A percentile compares a stretch with the other conserved stretches of the same genome.
phyloP scores from a whole-genome alignment of 2,329 filamentous ascomycete genomes.

The Ilyonectria mors-panacis region DNA sequence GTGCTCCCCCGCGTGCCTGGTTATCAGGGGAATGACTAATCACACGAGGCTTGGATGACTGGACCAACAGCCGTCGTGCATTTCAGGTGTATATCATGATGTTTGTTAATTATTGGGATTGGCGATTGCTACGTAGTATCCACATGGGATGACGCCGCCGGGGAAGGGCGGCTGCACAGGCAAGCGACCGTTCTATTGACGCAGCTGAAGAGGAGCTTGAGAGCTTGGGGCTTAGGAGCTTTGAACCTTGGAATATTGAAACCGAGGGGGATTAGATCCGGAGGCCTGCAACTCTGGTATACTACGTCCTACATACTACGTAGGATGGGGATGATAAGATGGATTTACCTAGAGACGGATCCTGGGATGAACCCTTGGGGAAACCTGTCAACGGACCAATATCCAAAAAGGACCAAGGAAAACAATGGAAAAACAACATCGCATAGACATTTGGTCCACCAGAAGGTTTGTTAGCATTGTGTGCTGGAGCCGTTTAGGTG shows the following conservation, averaged over 20 bases:
- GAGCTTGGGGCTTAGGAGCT: background rate
- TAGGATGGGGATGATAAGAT: background rate
- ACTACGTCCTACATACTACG: background rate
- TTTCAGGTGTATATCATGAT: constrained; percentile 3
- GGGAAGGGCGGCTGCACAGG: background rate
- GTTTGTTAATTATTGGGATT: constrained; percentile 6
- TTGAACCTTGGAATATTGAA: constrained; percentile 13
- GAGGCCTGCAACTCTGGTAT: background rate
- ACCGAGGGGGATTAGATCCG: constrained; percentile 3
- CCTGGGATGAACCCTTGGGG: background rate
- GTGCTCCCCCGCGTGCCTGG: background rate
- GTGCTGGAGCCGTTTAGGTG: background rate
- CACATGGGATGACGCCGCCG: constrained; percentile 16
- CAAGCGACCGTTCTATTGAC: constrained; percentile 10
- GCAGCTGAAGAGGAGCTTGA: constrained; percentile 8
- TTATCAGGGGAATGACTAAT: background rate
- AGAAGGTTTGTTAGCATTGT: background rate
- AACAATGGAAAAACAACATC: background rate
- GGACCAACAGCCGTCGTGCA: background rate
- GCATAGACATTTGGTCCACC: background rate
- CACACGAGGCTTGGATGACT: background rate
- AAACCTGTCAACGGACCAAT: background rate
- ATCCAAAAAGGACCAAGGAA: background rate
- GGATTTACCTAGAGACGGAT: background rate
- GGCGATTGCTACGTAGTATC: constrained; percentile 4